Evolutionary conservation across 2,329 filamentous ascomycete species (phyloP), one percentile per base, ranked within the genome.

Genomic region (Xylaria digitata): DNA sequence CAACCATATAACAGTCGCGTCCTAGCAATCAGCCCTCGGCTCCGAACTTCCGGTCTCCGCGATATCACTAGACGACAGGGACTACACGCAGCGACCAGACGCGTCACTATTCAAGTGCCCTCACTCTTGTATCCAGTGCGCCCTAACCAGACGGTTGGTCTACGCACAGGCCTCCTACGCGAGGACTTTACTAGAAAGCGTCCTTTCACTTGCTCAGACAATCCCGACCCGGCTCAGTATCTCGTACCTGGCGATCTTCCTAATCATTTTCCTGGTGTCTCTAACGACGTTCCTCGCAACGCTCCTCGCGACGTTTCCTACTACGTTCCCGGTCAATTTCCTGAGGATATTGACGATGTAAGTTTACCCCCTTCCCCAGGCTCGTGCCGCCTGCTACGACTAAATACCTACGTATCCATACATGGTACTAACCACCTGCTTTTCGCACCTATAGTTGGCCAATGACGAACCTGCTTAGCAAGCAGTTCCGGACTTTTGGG

Each of bases 401-500:
- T 1, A 11, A 34, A 9, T 61, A 7, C 6, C 56, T 23, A 5
- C 30, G 32, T 37, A 34, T 9, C 15, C 19, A 23, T 21, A 9
- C 34, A 45, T 48, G 26, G 26, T 45, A 37, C 67, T 69, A 13
- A 70, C 49, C 8, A 3, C 34, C 17, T 52, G 23, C 60, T 34
- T 26, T 43, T 64, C 48, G 37, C 19, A 26, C 19, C 13, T 65
- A 6, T 23, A 70, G 67, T 19, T 56, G 40, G 23, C 61, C 58
- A 61, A 63, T 68, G 65, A 56, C 56, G 61, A 58, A n/a, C 65
- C 65, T 68, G 68, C 52, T 59, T 70, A 70, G 68, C 43, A 50
- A 61, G 59, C 68, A 63, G 62, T n/a, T 32, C 7, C 48, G 42
- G 58, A 70, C 43, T 56, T 53, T 53, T 40, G 60, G 64, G 8